Evolutionary conservation across 805 yeast genomes (phyloP).

Genomic region (Saccharomycodes ludwigii): DNA sequence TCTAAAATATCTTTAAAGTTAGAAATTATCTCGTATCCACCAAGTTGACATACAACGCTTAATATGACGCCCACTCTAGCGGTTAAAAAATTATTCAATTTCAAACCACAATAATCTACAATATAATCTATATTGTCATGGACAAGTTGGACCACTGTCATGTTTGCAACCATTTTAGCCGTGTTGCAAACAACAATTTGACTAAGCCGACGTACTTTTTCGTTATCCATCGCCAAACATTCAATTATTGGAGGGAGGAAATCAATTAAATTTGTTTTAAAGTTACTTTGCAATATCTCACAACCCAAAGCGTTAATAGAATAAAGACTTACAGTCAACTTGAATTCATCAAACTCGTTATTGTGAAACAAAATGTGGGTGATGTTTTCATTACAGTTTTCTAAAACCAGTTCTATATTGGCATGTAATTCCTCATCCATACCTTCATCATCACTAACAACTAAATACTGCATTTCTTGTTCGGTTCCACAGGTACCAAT

Average conservation of each 20-base stretch:
- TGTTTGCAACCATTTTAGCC: constrained; percentile 38
- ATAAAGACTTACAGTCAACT: constrained; percentile 11
- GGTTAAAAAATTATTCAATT: constrained; percentile 55
- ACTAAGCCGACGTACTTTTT: constrained; percentile 37
- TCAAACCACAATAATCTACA: constrained; percentile 63
- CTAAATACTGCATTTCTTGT: no score
- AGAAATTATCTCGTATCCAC: constrained; percentile 53
- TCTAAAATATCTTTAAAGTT: constrained; percentile 64
- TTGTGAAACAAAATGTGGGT: constrained; percentile 12
- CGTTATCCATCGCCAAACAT: constrained; percentile 46
- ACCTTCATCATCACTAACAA: constrained; percentile 17
- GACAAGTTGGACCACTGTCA: constrained; percentile 45
- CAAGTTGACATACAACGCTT: constrained; percentile 53
- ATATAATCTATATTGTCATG: constrained; percentile 67
- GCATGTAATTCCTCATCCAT: constrained; percentile 9
- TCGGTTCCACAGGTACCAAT: no score
- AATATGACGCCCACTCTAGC: constrained; percentile 66
- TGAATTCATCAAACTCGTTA: constrained; percentile 14
- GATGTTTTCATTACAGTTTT: constrained; percentile 28
- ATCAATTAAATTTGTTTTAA: constrained; percentile 52
- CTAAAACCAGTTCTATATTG: no score
- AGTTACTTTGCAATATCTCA: constrained; percentile 21
- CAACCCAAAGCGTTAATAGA: constrained; percentile 12
- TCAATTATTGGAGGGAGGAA: constrained; percentile 63
- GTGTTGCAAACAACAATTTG: constrained; percentile 39